Evolutionary conservation across 768 basidiomycete genomes (phyloP).

Genomic region (Trametes elegans): DNA sequence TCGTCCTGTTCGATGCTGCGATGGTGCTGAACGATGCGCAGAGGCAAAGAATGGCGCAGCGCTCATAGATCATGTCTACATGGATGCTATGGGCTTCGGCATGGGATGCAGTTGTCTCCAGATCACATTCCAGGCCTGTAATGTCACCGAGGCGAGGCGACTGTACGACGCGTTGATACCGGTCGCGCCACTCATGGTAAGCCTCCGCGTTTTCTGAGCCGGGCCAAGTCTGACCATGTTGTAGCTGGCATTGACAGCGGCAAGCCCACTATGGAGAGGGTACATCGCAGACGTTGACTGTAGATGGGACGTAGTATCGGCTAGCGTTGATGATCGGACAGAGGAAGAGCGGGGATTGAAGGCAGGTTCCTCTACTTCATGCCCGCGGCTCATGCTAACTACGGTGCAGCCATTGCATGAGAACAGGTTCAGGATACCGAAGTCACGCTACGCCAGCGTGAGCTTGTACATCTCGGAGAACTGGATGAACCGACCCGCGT

Average conservation of each 20-base stretch:
- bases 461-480: conserved; percentile 89
- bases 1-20: conserved; percentile 1
- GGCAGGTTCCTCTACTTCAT: conserved; percentile 38
- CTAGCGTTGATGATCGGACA: conserved; percentile 97
- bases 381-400: conserved; percentile 7
- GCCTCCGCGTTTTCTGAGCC: conserved; percentile 22
- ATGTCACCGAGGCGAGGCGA: conserved; percentile 85
- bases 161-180: conserved; percentile 98
- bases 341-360: conserved; percentile 90
- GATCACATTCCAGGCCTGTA: conserved; percentile 96
- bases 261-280: conserved; percentile 93
- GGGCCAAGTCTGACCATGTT: background rate
- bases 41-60: conserved; percentile 92
- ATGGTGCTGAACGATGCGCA: conserved; percentile 28
- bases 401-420: conserved; percentile 67
- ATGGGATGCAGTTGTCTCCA: conserved; percentile 99
- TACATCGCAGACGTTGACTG: conserved; percentile 96
- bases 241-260: conserved; percentile 91
- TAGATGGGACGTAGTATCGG: conserved; percentile 98
- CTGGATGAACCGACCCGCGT: conserved; percentile 86
- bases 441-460: conserved; percentile 97
- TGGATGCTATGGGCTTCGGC: conserved; percentile 99
- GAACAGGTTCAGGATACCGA: conserved; percentile 79
- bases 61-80: conserved; percentile 86
- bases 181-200: conserved; percentile 90